phyloP scores from a whole-genome alignment of 805 yeast species.

The Debaryomyces hansenii region DNA sequence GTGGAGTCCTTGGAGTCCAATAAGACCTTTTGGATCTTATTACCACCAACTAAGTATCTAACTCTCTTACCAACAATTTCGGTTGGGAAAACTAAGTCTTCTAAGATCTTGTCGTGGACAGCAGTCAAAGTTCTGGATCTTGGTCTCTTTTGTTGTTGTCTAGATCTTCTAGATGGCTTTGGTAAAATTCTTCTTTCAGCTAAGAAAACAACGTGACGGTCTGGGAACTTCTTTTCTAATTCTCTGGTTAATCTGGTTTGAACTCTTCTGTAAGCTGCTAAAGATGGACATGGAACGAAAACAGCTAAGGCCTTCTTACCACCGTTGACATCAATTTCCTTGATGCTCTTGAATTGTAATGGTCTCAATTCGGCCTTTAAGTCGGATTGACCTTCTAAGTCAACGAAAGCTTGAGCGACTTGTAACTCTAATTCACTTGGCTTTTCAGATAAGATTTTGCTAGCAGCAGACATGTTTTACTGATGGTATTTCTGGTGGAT shows the following conservation, averaged over 20 bases:
- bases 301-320: slow-evolving; percentile 98
- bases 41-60: slow-evolving; percentile 98
- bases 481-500: not conserved
- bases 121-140: slow-evolving; percentile 99
- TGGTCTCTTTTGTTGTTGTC: slow-evolving; percentile 98
- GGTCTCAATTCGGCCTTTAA: slow-evolving; percentile 98
- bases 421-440: slow-evolving; percentile 99
- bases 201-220: slow-evolving; percentile 97
- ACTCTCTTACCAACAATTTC: slow-evolving; percentile 99
- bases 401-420: slow-evolving; percentile 98
- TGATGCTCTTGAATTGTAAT: slow-evolving; percentile 97
- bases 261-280: slow-evolving; percentile 92
- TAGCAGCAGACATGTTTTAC: slow-evolving; percentile 87
- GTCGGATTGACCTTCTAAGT: slow-evolving; percentile 95
- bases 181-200: slow-evolving; percentile 99
- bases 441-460: slow-evolving; percentile 90
- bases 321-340: slow-evolving; percentile 96
- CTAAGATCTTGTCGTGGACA: slow-evolving; percentile 97
- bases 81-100: slow-evolving; percentile 99
- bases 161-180: slow-evolving; percentile 95
- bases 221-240: slow-evolving; percentile 99
- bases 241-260: slow-evolving; percentile 98
- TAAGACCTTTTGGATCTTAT: slow-evolving; percentile 96
- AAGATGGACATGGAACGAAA: slow-evolving; percentile 96
- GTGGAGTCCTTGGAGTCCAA: slow-evolving; percentile 97